Base-by-base conservation (phyloP, 2,329 filamentous ascomycete species). In the Aspergillus tanneri region DNA sequence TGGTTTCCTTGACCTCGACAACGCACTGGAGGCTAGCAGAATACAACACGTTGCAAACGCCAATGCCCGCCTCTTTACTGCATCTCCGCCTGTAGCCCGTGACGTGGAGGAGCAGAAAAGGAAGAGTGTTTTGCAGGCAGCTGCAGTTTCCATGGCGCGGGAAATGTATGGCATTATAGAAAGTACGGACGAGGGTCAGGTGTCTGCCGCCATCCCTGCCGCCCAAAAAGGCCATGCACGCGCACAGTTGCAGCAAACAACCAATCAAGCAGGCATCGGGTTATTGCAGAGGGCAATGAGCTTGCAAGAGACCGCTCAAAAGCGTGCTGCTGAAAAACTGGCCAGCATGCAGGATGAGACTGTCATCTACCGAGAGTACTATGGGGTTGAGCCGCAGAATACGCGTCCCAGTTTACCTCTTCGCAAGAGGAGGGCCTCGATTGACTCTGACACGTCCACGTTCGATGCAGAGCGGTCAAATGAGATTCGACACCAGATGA, bases 141-240 rank as follows among this genome's bases (percentile, higher is more conserved):
- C 90, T 16, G 90, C 91, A 2, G 76, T 96, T 3, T 88, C 87
- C 9, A 95, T 96, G 90, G 90, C 91, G 5, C 87, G 86, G 69
- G 83, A 86, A 58, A 92, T 96, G 84, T 96, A 90, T 64, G 81
- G 76, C 9, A 75, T 80, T 1, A 79, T 83, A 5, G 73, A 77
- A 52, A 70, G 74, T 1, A 63, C 58, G 12, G 61, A 59, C 4
- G 57, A 57, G 35, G 32, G 53, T 4, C 52, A 49, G 30, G 22
- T 50, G 21, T 34, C 40, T 39, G 25, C 59, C 11, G 63, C 65
- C 4, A 12, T 65, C 23, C 51, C 54, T 22, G 63, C 59, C 8
- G 63, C 68, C 23, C 65, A 71, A 22, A 66, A 61, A 36, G 65
- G 65, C n/a, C 63, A 66, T 30, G 63, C 57, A 22, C 70, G 66